Conservation (phyloP, 805 yeast species). For the Saturnispora hagleri region DNA sequence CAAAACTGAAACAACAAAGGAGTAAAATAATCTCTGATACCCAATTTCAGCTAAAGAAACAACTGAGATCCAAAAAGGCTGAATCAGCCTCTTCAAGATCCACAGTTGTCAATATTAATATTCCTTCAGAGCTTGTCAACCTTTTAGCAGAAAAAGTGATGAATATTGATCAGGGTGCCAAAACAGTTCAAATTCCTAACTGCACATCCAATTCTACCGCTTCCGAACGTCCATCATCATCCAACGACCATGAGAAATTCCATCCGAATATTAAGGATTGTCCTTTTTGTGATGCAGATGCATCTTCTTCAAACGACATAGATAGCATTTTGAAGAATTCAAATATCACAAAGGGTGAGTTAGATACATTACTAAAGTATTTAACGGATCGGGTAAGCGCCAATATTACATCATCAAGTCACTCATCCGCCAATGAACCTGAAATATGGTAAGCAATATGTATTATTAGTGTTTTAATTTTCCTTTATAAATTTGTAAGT, state of each 20-base stretch:
- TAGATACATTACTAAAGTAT: conserved; percentile 2
- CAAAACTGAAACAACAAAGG: conserved; percentile 6
- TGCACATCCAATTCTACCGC: neutral
- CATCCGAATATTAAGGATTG: conserved; percentile 5
- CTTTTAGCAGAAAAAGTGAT: conserved; percentile 4
- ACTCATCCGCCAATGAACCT: neutral
- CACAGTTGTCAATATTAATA: conserved; percentile 5
- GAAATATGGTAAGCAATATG: neutral
- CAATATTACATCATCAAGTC: neutral
- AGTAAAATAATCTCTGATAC: conserved; percentile 1
- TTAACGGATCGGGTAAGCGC: neutral
- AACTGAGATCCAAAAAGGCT: neutral
- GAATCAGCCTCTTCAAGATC: conserved; percentile 3
- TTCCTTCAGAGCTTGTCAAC: conserved; percentile 3
- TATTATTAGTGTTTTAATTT: neutral
- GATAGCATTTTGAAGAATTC: neutral
- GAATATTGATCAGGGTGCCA: neutral
- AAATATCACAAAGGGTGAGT: neutral
- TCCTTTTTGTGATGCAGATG: conserved; percentile 4
- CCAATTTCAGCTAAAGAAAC: neutral
- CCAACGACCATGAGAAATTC: neutral
- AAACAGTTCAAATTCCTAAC: neutral
- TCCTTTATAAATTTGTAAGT: neutral
- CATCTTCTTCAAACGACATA: neutral
- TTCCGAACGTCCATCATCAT: neutral